Conservation (phyloP, 441 rosid genomes). For the Sinapis alba region DNA sequence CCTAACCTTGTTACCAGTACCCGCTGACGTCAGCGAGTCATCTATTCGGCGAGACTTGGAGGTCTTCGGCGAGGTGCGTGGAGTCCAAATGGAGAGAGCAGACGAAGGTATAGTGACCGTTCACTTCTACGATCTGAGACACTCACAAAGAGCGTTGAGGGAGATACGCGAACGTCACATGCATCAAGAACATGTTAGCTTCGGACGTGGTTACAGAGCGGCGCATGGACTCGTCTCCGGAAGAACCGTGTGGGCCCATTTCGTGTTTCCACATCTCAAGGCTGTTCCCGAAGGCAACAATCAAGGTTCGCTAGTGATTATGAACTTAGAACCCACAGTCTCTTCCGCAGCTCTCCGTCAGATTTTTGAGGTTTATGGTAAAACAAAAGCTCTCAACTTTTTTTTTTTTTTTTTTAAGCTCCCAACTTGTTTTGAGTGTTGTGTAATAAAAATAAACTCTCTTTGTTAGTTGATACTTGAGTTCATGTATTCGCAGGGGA, state of each 20-base stretch:
- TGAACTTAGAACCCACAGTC: constrained; percentile 71
- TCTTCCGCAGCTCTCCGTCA: constrained; percentile 55
- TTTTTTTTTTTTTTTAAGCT: too few relatives aligned
- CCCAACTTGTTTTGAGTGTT: not conserved
- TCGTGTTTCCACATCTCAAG: constrained; percentile 54
- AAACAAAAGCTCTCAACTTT: not conserved
- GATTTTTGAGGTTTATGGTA: constrained; percentile 70
- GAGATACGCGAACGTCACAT: constrained; percentile 30
- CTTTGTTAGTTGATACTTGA: not conserved
- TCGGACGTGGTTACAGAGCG: constrained; percentile 43
- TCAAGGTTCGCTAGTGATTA: constrained; percentile 84
- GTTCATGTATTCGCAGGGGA: constrained; percentile 1
- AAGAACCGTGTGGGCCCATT: constrained; percentile 66
- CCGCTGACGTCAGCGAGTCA: constrained; percentile 57
- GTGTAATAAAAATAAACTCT: not conserved
- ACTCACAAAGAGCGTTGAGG: constrained; percentile 48
- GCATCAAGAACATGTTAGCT: constrained; percentile 7
- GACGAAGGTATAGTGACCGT: constrained; percentile 77
- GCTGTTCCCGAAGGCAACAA: constrained; percentile 68
- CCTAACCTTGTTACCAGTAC: constrained; percentile 52
- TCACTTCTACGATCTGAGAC: constrained; percentile 76
- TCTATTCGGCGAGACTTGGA: constrained; percentile 66
- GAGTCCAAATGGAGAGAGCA: constrained; percentile 75
- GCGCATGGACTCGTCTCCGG: constrained; percentile 63
- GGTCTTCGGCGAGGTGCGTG: constrained; percentile 78